A percentile compares a stretch with the other conserved stretches of the same genome.
Evolutionary conservation across 805 yeast genomes (phyloP).

Genomic region (Helenozyma baotianmanensis): DNA sequence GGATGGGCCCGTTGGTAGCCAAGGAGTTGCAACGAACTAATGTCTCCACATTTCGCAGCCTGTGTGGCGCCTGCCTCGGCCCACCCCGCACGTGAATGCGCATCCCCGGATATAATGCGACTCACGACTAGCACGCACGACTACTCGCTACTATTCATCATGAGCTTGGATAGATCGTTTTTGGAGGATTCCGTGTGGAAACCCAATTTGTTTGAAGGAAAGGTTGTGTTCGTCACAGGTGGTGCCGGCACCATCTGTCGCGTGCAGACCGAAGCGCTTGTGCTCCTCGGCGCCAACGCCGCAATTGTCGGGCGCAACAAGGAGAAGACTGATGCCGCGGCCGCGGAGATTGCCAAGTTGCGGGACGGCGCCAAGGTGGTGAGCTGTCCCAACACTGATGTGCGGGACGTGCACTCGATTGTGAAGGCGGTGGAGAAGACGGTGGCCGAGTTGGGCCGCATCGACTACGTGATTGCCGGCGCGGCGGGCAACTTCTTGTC

Average conservation of each 20-base stretch:
- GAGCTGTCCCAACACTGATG: slow-evolving; percentile 21
- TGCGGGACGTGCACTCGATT: slow-evolving; percentile 20
- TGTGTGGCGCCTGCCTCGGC: too few relatives aligned
- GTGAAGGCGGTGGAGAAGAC: slow-evolving; percentile 22
- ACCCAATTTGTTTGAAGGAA: slow-evolving; percentile 23
- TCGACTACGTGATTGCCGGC: slow-evolving; percentile 42
- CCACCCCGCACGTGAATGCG: too few relatives aligned
- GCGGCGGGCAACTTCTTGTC: slow-evolving; percentile 41
- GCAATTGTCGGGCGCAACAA: slow-evolving; percentile 25
- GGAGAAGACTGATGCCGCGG: slow-evolving; percentile 22
- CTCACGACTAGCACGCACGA: too few relatives aligned
- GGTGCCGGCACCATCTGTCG: slow-evolving; percentile 28
- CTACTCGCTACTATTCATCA: too few relatives aligned
- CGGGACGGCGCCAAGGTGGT: slow-evolving; percentile 23
- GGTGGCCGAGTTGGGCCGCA: slow-evolving; percentile 33
- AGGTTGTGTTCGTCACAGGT: slow-evolving; percentile 28
- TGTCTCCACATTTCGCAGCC: too few relatives aligned
- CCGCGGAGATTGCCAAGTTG: slow-evolving; percentile 18
- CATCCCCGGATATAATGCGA: too few relatives aligned
- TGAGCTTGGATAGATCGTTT: slow-evolving; percentile 18
- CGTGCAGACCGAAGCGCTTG: slow-evolving; percentile 26
- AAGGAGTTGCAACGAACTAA: too few relatives aligned
- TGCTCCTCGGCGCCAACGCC: slow-evolving; percentile 26
- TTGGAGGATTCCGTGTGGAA: slow-evolving; percentile 21
- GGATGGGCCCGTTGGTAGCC: too few relatives aligned